Base-by-base conservation (phyloP, 768 basidiomycete species). In the Auricularia auricula-judae region DNA sequence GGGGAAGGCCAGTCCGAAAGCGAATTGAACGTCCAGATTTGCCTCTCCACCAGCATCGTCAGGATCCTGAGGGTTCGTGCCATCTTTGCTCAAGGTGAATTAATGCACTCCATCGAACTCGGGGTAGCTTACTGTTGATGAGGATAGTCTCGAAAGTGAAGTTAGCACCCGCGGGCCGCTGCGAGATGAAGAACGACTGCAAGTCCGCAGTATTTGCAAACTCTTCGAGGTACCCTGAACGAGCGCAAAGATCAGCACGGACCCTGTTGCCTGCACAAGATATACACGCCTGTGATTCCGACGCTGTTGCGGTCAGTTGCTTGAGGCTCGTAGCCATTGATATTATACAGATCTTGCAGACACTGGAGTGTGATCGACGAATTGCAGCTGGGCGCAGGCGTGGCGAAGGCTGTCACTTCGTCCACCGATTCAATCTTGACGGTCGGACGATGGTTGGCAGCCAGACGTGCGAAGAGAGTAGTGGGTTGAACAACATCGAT, bases 1-100 rank as follows among this genome's bases (percentile, higher is more conserved):
- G 1, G 87, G 87, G 70, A 80, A 81, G 3, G 85, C 77, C 34
- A 90, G 64, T 21, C 88, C 88, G 65, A 81, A 85, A 1, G 81
- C 85, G 71, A 84, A 86, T 42, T 67, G 67, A 1, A 63, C 64
- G 53, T 67, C 67, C 34, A 89, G 74, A 66, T 86, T 79, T 3
- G 87, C 88, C 71, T 91, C 89, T 3, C 65, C 69, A 1, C 87
- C 87, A 16, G 87, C 83, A 14, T 76, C 73, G 0, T 72, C 73
- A n/a, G 75, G 53, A 59, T 67, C 82, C 70, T 91, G 87, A 65
- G 80, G 78, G 69, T 90, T 87, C 65, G 74, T 44, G 2, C 86
- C 87, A 61, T 82, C 88, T 87, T 29, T 29, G 29, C 29, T 29
- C 29, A 29, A 29, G 29, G 29, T 29, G 29, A 29, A 29, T 2